phyloP scores from a whole-genome alignment of 2,329 filamentous ascomycete species.

The Colletotrichum caudatum region DNA sequence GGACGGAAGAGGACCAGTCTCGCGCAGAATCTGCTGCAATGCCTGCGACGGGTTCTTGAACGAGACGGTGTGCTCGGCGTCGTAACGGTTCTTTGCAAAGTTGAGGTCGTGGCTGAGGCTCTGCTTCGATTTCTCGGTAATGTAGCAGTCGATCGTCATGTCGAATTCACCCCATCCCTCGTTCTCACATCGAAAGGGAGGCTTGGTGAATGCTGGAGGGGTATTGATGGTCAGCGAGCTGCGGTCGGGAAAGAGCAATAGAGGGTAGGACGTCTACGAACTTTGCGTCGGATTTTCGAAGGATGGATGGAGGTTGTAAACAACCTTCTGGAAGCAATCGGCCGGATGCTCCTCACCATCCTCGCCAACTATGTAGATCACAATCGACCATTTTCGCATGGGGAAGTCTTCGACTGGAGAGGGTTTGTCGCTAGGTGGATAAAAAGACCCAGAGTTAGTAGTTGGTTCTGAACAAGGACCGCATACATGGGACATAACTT shows the following conservation, averaged over 20 bases:
- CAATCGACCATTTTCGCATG: slow-evolving; percentile 92
- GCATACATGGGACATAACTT: slow-evolving; percentile 48
- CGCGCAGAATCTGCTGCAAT: slow-evolving; percentile 82
- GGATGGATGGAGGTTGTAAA: slow-evolving; percentile 93
- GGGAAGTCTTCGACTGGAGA: slow-evolving; percentile 89
- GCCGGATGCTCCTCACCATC: slow-evolving; percentile 86
- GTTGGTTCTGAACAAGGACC: neutral
- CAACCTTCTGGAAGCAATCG: slow-evolving; percentile 89
- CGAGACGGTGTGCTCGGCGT: slow-evolving; percentile 81
- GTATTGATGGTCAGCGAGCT: slow-evolving; percentile 39
- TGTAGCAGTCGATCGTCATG: slow-evolving; percentile 86
- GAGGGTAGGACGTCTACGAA: slow-evolving; percentile 60
- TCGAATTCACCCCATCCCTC: slow-evolving; percentile 99
- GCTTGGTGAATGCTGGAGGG: slow-evolving; percentile 77
- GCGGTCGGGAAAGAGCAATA: neutral
- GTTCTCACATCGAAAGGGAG: slow-evolving; percentile 90
- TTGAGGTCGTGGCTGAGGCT: slow-evolving; percentile 89
- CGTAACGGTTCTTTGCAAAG: slow-evolving; percentile 85
- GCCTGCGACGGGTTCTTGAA: slow-evolving; percentile 95
- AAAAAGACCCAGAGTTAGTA: slow-evolving; percentile 42
- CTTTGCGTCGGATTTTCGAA: slow-evolving; percentile 90
- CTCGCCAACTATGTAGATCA: slow-evolving; percentile 86
- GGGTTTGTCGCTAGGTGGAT: slow-evolving; percentile 74
- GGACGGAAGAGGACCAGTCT: slow-evolving; percentile 86
- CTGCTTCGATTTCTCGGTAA: slow-evolving; percentile 88